Conservation (phyloP, 306 rosid genomes). For the Ochetophila trinervis region DNA sequence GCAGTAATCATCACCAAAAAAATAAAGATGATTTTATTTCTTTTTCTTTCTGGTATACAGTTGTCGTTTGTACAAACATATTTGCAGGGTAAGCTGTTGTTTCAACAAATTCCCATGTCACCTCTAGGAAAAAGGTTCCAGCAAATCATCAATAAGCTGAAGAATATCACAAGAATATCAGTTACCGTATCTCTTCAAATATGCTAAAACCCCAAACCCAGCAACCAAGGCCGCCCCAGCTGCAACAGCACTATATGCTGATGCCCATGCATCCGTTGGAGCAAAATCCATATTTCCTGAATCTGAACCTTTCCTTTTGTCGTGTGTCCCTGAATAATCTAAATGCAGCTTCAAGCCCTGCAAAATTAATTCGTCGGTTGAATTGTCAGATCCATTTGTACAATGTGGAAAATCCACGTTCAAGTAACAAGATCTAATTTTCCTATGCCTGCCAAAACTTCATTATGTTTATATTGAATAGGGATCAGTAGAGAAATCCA, state of each 20-base stretch:
- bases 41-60: background rate
- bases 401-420: no score
- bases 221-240: constrained; percentile 77
- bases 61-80: constrained; percentile 22
- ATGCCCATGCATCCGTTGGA: constrained; percentile 54
- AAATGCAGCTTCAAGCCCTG: constrained; percentile 91
- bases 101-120: constrained; percentile 14
- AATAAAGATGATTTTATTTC: constrained; percentile 1
- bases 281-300: constrained; percentile 40
- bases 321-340: constrained; percentile 58
- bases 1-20: constrained; percentile 5
- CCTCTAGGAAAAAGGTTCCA: constrained; percentile 4
- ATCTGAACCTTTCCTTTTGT: constrained; percentile 26
- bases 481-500: background rate
- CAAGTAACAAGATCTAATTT: no score
- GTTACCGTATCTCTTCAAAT: constrained; percentile 42
- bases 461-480: no score
- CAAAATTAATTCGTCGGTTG: constrained; percentile 10
- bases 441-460: no score
- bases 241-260: constrained; percentile 54
- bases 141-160: background rate
- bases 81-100: constrained; percentile 31
- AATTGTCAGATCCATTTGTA: no score
- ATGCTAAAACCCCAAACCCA: constrained; percentile 58
- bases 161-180: constrained; percentile 4